Evolutionary conservation across 768 basidiomycete genomes (phyloP).

Genomic region (Tricholoma furcatifolium): DNA sequence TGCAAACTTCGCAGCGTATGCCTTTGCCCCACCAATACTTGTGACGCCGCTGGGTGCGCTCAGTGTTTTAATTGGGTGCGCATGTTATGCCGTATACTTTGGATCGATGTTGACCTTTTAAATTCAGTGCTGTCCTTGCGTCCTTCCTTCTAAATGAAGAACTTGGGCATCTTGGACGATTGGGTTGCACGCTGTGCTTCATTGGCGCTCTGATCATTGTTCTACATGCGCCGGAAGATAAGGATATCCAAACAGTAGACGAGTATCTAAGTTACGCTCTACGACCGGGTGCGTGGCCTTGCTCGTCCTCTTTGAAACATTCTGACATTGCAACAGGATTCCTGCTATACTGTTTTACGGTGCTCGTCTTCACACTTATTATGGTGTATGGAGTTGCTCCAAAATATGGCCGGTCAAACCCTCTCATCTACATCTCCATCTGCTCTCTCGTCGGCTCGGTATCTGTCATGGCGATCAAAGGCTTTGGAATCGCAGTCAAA

Average conservation of each 20-base stretch:
- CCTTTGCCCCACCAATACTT: constrained; percentile 95
- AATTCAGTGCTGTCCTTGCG: constrained; percentile 82
- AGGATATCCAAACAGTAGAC: constrained; percentile 88
- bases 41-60: constrained; percentile 98
- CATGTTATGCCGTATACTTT: constrained; percentile 7
- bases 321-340: constrained; percentile 56
- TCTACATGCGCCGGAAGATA: constrained; percentile 95
- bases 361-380: constrained; percentile 74
- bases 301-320: background rate
- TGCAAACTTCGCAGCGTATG: constrained; percentile 94
- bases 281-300: constrained; percentile 69
- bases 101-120: background rate
- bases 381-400: constrained; percentile 90
- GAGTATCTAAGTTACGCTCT: constrained; percentile 90
- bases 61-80: constrained; percentile 94
- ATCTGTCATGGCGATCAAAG: constrained; percentile 99
- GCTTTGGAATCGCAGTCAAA: constrained; percentile 95
- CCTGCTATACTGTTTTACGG: constrained; percentile 84
- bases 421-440: constrained; percentile 92
- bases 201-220: constrained; percentile 93
- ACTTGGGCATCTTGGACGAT: constrained; percentile 87
- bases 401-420: constrained; percentile 82
- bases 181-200: constrained; percentile 81
- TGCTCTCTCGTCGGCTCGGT: constrained; percentile 95
- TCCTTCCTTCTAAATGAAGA: constrained; percentile 92